Evolutionary conservation across 2,329 filamentous ascomycete genomes (phyloP), one percentile per base, ranked within the genome.

Genomic region (Cercospora janseana): DNA sequence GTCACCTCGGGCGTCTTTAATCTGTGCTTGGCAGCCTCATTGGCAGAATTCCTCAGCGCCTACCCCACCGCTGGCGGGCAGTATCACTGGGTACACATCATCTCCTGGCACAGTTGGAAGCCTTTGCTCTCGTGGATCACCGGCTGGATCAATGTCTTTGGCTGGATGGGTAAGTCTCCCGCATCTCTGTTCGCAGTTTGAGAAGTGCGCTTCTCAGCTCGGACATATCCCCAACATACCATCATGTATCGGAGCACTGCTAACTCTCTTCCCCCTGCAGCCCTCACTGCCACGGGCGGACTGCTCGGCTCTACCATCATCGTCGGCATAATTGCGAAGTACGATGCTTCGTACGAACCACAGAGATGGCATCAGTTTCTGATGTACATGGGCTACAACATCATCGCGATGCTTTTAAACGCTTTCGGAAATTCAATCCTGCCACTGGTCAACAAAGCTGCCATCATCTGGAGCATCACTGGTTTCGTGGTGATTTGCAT

Each of bases 61-160:
- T 77, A 55, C 55, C 79, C 31, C 63, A 83, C 65, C 56, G 80
- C n/a, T 8, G 65, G 63, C n/a, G 28, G 37, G 34, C 35, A 40
- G 21, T 40, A 88, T 57, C 83, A 88, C 63, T 88, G 85, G 85
- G 85, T 83, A 2, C 83, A 85, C 47, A 74, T 81, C 43, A 71
- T 88, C 55, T 76, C 79, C 24, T 83, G 81, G 74, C 74, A 76
- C 51, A 70, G 69, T 48, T 85, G 77, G 74, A 78, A 80, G 13
- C 79, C 81, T 0, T 71, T 81, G 37, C 75, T 87, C 8, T 84
- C 82, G 38, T 88, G 84, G 73, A 78, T 82, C 38, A 87, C 84
- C 0, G 85, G 85, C 21, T 88, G 85, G 84, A 86, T 83, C 66
- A 85, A 83, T 60, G 79, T 82, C 28, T 81, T 81, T n/a, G 85